phyloP scores from a whole-genome alignment of 345 rosid genomes.

The Euphorbia tirucalli region DNA sequence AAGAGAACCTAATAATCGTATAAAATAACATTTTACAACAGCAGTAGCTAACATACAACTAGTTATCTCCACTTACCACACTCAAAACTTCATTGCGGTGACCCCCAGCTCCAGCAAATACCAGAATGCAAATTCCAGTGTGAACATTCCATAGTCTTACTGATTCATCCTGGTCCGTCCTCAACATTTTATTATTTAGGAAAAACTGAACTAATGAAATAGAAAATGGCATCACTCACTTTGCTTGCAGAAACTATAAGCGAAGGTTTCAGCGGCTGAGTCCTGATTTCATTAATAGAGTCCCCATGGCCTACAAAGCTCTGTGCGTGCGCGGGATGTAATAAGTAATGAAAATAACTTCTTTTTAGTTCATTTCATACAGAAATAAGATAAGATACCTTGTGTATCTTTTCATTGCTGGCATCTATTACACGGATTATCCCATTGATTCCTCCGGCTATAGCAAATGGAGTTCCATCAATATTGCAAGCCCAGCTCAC shows the following conservation, averaged over 20 bases:
- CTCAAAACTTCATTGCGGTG: conserved; percentile 97
- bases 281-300: conserved; percentile 91
- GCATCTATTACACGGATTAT: conserved; percentile 85
- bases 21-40: not conserved
- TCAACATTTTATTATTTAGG: conserved; percentile 15
- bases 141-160: conserved; percentile 95
- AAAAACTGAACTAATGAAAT: conserved; percentile 13
- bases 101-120: conserved; percentile 98
- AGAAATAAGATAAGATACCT: conserved; percentile 42
- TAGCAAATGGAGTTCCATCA: conserved; percentile 65
- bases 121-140: conserved; percentile 89
- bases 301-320: conserved; percentile 98
- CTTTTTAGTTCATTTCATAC: not conserved
- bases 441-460: conserved; percentile 91
- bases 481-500: conserved; percentile 82
- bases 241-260: conserved; percentile 95
- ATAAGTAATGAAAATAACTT: not conserved
- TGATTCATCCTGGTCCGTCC: conserved; percentile 75
- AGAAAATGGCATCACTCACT: conserved; percentile 35
- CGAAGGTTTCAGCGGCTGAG: conserved; percentile 85
- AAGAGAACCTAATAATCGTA: too few species aligned
- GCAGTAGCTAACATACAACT: not conserved
- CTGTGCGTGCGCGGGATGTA: conserved; percentile 35
- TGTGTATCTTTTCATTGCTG: conserved; percentile 71
- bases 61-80: conserved; percentile 52